These are phyloP conservation scores for Psidium friedrichsthalianum DNA, from an alignment of 345 rosid species.

Conservation along the genomic window DNA sequence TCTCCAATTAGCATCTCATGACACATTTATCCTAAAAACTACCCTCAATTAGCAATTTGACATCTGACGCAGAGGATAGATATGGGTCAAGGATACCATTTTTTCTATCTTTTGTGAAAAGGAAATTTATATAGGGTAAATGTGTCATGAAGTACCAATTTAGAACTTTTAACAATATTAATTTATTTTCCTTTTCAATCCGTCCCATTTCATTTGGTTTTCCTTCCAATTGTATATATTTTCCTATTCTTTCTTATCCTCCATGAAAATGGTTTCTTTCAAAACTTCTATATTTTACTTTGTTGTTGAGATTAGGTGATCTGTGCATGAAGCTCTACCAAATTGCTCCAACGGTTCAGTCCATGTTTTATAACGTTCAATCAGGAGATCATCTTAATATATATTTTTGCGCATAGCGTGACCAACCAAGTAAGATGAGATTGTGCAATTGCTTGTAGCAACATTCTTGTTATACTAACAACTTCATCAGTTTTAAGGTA, in stretches of 20 bases:
- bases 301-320: not conserved
- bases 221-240: not conserved
- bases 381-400: not conserved
- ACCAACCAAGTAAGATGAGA: not conserved
- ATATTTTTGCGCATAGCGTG: not conserved
- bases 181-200: not conserved
- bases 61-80: no score
- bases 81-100: not conserved
- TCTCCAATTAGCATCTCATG: not conserved
- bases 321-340: not conserved
- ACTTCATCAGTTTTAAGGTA: not conserved
- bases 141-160: not conserved
- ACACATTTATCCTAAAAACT: not conserved
- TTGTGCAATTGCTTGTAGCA: not conserved
- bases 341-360: not conserved
- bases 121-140: no score
- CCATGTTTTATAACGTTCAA: not conserved
- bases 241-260: not conserved
- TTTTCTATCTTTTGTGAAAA: no score
- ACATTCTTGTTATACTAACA: not conserved
- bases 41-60: not conserved
- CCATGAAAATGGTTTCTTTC: not conserved
- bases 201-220: not conserved
- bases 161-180: not conserved
- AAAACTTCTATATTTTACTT: not conserved